Evolutionary conservation across 768 basidiomycete genomes (phyloP).

Genomic region (Naganishia kalamii): DNA sequence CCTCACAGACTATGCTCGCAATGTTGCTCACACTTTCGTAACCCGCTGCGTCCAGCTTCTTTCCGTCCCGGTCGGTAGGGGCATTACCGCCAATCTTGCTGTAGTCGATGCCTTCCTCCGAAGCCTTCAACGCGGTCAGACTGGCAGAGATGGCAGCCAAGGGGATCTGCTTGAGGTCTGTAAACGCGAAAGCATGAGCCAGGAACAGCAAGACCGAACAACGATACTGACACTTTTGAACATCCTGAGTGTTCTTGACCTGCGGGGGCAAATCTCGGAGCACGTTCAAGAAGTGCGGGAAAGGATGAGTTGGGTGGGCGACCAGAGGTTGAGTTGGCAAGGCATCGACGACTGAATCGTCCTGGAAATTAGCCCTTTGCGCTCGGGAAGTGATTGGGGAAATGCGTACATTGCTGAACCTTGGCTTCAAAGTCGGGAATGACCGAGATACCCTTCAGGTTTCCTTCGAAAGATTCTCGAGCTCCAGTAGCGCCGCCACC

Average conservation of each 20-base stretch:
- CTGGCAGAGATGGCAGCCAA: conserved; percentile 17
- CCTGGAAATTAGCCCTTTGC: background rate
- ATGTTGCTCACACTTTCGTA: conserved; percentile 20
- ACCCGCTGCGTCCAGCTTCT: conserved; percentile 19
- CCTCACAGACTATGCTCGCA: background rate
- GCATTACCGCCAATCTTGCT: conserved; percentile 13
- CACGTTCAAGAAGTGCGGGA: conserved; percentile 42
- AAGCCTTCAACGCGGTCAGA: conserved; percentile 18
- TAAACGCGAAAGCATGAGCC: background rate
- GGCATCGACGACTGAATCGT: conserved; percentile 30
- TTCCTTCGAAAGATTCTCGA: conserved; percentile 33
- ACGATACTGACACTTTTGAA: conserved; percentile 41
- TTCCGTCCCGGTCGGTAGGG: background rate
- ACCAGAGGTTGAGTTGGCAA: conserved; percentile 38
- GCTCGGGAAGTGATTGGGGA: too few relatives aligned
- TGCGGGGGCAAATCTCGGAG: conserved; percentile 30
- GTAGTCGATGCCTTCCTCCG: conserved; percentile 18
- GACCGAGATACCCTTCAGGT: conserved; percentile 36
- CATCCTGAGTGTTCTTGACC: conserved; percentile 39
- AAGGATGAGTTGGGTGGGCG: conserved; percentile 44
- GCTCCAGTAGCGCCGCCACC: conserved; percentile 25
- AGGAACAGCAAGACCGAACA: too few relatives aligned
- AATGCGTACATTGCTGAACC: conserved; percentile 40
- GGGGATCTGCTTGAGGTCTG: conserved; percentile 20
- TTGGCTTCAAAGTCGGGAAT: conserved; percentile 38